Evolutionary conservation across 352 stramenopile genomes (phyloP).

Genomic region (Pythium myriotylum): DNA sequence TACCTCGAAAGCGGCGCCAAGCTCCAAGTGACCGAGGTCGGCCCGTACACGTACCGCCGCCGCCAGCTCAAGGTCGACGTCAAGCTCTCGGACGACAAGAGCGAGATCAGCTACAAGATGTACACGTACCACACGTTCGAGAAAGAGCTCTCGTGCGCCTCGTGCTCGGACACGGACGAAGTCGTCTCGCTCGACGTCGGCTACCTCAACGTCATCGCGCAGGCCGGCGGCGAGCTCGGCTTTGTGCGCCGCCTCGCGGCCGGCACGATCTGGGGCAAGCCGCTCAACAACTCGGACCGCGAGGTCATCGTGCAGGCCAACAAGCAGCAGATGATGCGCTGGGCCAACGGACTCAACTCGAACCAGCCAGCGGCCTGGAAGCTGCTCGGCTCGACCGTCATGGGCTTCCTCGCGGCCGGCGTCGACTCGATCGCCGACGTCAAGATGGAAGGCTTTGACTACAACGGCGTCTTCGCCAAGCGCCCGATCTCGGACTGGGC

Average conservation of each 20-base stretch:
- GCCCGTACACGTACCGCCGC: conserved; percentile 68
- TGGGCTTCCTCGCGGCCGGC: conserved; percentile 42
- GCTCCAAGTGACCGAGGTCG: conserved; percentile 63
- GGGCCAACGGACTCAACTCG: conserved; percentile 78
- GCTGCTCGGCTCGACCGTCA: conserved; percentile 44
- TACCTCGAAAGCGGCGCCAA: conserved; percentile 50
- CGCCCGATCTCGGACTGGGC: conserved; percentile 64
- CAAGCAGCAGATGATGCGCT: conserved; percentile 64
- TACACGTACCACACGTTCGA: conserved; percentile 77
- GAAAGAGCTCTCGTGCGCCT: conserved; percentile 43
- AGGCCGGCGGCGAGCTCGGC: conserved; percentile 56
- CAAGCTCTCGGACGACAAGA: conserved; percentile 44
- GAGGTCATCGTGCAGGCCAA: conserved; percentile 35
- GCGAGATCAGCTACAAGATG: conserved; percentile 69
- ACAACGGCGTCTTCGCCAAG: conserved; percentile 70
- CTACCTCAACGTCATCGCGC: conserved; percentile 68
- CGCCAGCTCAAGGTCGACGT: conserved; percentile 66
- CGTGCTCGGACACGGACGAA: conserved; percentile 58
- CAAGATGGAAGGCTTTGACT: conserved; percentile 62
- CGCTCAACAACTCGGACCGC: conserved; percentile 27
- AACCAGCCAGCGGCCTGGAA: conserved; percentile 65
- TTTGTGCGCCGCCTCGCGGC: conserved; percentile 43
- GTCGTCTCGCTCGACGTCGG: conserved; percentile 57
- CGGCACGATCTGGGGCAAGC: conserved; percentile 45
- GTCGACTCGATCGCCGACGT: conserved; percentile 41